phyloP scores from a whole-genome alignment of 2,329 filamentous ascomycete genomes.

The Ilyonectria sp. region DNA sequence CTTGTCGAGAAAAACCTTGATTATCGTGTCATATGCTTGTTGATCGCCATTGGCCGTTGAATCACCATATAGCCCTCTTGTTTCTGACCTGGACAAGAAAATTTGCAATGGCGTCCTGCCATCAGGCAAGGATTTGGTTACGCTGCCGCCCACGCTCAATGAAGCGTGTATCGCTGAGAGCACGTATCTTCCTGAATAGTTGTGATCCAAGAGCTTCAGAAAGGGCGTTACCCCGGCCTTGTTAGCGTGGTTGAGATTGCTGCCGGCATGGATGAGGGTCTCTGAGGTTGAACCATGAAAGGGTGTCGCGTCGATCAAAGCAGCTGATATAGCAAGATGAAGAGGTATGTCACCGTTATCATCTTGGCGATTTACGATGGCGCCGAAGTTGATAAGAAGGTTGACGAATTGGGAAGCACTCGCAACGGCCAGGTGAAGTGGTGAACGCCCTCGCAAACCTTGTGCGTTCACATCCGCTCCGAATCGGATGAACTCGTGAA shows the following conservation, averaged over 20 bases:
- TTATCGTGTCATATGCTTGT: neutral
- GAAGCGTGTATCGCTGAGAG: neutral
- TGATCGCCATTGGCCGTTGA: neutral
- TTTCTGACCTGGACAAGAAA: constrained; percentile 1
- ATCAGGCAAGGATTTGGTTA: neutral
- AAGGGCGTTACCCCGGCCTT: neutral
- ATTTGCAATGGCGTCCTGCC: constrained; percentile 5
- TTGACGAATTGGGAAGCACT: neutral
- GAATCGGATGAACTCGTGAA: constrained; percentile 1
- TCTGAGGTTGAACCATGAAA: neutral
- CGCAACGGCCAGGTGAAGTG: constrained; percentile 3
- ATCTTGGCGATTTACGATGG: neutral
- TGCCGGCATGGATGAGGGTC: neutral
- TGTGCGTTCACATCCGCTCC: neutral
- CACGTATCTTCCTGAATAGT: neutral
- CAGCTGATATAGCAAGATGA: neutral
- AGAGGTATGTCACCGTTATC: constrained; percentile 9
- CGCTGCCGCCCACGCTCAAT: neutral
- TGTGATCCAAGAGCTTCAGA: neutral
- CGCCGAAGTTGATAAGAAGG: neutral
- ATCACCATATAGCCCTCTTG: neutral
- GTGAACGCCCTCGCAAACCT: neutral
- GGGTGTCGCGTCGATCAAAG: neutral
- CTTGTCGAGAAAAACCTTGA: neutral
- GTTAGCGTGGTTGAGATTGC: neutral